Percentiles rank a stretch among this genome's conserved stretches.
Evolutionary conservation across 2,329 filamentous ascomycete genomes (phyloP).

Genomic region (Exophiala viscosa): DNA sequence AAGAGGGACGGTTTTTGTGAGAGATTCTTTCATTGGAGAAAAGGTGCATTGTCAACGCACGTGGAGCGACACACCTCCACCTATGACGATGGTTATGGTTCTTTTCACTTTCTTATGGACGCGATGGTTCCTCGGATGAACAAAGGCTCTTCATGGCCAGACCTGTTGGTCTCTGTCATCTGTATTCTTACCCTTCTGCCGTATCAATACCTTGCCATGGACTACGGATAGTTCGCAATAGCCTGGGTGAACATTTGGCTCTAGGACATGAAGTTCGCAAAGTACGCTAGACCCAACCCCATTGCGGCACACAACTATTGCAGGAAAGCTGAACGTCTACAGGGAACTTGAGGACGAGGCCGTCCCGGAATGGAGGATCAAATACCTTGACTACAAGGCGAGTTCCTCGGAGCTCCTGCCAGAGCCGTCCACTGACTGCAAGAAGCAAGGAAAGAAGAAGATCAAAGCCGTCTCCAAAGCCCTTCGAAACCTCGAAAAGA

Average conservation of each 20-base stretch:
- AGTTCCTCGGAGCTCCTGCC: constrained; percentile 5
- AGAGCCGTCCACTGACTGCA: constrained; percentile 18
- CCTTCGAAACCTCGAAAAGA: constrained; percentile 58
- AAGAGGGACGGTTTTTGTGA: no score
- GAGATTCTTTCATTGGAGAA: neutral
- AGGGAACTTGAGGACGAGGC: constrained; percentile 80
- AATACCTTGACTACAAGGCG: constrained; percentile 90
- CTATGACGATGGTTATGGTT: constrained; percentile 3
- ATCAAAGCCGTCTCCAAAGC: constrained; percentile 78
- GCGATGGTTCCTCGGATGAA: neutral
- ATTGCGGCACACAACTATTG: constrained; percentile 25
- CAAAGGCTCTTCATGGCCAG: neutral
- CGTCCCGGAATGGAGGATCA: constrained; percentile 90
- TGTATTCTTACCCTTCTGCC: neutral
- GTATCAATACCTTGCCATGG: neutral
- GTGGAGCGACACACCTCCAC: neutral
- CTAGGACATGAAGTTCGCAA: constrained; percentile 57
- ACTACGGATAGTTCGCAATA: constrained; percentile 2
- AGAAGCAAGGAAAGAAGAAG: constrained; percentile 76
- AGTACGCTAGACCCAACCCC: constrained; percentile 41
- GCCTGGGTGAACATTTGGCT: neutral
- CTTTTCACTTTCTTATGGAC: neutral
- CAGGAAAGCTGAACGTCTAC: constrained; percentile 7
- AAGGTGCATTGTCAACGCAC: neutral
- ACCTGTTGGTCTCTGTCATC: neutral